Percentiles rank a stretch among this genome's conserved stretches.
Evolutionary conservation across 768 basidiomycete species (phyloP).

Genomic region (Boletus pseudopeckii): DNA sequence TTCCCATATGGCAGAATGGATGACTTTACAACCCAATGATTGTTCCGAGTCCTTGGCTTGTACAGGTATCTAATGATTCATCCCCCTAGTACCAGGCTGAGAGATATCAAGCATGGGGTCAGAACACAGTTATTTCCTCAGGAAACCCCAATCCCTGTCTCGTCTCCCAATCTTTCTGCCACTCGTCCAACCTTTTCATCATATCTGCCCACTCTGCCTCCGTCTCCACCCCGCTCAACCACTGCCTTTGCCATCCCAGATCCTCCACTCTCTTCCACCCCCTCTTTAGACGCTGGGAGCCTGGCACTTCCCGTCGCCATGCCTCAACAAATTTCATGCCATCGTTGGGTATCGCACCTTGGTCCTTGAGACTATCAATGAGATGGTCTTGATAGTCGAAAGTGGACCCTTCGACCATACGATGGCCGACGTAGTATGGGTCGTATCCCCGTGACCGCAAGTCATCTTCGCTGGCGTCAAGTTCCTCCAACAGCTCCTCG

Average conservation of each 20-base stretch:
- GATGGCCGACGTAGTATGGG: conserved; percentile 49
- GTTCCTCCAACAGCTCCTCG: conserved; percentile 37
- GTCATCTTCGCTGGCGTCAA: conserved; percentile 40
- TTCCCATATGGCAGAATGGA: too few relatives aligned
- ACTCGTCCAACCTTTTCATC: conserved; percentile 44
- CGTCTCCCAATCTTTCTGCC: conserved; percentile 55
- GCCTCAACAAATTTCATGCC: conserved; percentile 46
- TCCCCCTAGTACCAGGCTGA: too few relatives aligned
- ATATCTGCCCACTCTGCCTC: conserved; percentile 51
- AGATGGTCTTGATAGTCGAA: conserved; percentile 42
- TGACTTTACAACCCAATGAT: too few relatives aligned
- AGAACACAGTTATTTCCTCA: conserved; percentile 5
- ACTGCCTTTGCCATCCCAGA: conserved; percentile 37
- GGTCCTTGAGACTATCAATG: conserved; percentile 8
- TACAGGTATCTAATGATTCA: too few relatives aligned
- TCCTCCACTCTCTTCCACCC: conserved; percentile 46
- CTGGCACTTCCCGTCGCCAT: conserved; percentile 42
- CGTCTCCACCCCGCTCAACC: conserved; percentile 48
- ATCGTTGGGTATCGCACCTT: conserved; percentile 38
- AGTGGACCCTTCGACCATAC: conserved; percentile 32
- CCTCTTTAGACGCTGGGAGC: conserved; percentile 34
- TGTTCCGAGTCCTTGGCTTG: too few relatives aligned
- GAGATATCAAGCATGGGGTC: neutral
- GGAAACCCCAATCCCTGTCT: conserved; percentile 17
- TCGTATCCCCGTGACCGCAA: conserved; percentile 43